These are phyloP conservation scores for Daucus carota DNA, from an alignment of 129 eudicot species.

Conservation along the genomic window DNA sequence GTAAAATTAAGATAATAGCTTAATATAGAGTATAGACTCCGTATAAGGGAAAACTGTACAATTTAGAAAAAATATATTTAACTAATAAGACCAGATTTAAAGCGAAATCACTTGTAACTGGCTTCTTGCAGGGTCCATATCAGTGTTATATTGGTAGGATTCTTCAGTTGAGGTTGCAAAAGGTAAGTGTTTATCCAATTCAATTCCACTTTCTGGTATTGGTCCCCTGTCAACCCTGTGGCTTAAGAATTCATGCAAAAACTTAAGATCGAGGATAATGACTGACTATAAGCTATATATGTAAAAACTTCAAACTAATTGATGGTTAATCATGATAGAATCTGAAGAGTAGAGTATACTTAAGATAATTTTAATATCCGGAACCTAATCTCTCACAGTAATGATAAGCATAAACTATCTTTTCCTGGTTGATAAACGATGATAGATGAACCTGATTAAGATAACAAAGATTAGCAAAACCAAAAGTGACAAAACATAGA, in stretches of 20 bases:
- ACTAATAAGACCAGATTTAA: background rate
- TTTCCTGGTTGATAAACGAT: background rate
- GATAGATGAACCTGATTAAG: background rate
- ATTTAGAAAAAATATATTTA: background rate
- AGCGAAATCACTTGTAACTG: background rate
- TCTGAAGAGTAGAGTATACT: background rate
- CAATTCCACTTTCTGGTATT: constrained; percentile 22
- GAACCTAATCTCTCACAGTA: background rate
- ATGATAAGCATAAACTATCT: constrained; percentile 4
- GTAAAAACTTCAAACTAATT: too few relatives aligned
- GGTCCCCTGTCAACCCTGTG: constrained; percentile 9
- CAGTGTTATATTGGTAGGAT: constrained; percentile 21
- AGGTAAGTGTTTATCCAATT: constrained; percentile 5
- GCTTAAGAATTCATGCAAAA: background rate
- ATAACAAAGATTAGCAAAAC: constrained; percentile 4
- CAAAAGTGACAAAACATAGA: background rate
- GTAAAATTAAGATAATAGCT: background rate
- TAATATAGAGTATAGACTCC: background rate
- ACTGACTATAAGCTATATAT: too few relatives aligned
- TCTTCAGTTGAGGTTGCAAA: constrained; percentile 33
- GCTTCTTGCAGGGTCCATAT: constrained; percentile 15
- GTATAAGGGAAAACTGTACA: background rate
- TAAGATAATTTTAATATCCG: background rate
- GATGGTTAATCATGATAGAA: too few relatives aligned
- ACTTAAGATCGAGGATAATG: too few relatives aligned